Base-by-base conservation (phyloP, 1,284 basidiomycete genomes). In the Chondrostereum purpureum region DNA sequence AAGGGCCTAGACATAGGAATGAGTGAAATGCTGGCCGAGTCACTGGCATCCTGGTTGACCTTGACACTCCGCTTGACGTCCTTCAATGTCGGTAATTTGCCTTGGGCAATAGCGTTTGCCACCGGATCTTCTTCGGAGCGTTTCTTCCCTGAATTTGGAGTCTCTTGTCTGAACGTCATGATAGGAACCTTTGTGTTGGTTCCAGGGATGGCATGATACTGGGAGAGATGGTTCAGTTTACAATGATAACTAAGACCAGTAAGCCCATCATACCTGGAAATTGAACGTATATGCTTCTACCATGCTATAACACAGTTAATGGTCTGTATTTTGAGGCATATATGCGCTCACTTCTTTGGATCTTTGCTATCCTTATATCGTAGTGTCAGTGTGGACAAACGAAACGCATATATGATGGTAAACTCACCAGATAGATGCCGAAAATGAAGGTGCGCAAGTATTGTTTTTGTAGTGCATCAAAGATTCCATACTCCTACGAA, bases 241-340 rank as follows among this genome's bases (percentile, higher is more conserved):
- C 16, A 16, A 42, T 11, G 23, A 54, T 17, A 52, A 42, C 13
- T n/a, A 42, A 36, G 21, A 20, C 35, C 11, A 20, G 36, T 19
- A 13, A 31, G 5, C 17, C 35, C 39, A 24, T 51, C 58, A 46
- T 57, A 83, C 87, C 54, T 78, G 75, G 55, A 89, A 86, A 55
- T 87, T 83, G 65, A 89, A 89, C 0, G 85, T 88, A 55, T 89
- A 89, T 22, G 87, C 80, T 58, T 89, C 86, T 19, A 88, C 71
- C 45, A 89, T 82, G 62, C 86, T 89, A 47, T 8, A n/a, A 42
- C 20, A 44, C 23, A 47, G 5, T 34, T 38, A 31, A 50, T 24
- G 40, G n/a, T 23, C n/a, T 49, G 19, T 39, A 10, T 5, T 27
- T 43, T 42, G 31, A 18, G 34, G 51, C 27, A 54, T 60, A 62